Percentiles rank a stretch among this genome's conserved stretches.
phyloP scores from a whole-genome alignment of 2,329 filamentous ascomycete species.

The Sarocladium strictum region DNA sequence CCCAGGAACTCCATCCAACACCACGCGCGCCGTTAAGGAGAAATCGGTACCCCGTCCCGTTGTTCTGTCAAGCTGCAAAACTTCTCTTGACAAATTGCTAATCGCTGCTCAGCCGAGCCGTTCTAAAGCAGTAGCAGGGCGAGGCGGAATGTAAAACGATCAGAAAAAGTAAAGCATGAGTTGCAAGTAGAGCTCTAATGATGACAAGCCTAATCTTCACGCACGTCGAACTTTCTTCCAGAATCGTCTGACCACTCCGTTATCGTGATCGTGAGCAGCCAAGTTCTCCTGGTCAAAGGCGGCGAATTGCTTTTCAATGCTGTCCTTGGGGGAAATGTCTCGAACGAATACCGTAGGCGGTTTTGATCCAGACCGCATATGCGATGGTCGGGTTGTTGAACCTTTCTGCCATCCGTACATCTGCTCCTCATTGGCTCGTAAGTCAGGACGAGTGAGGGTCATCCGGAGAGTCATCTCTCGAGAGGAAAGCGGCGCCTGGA shows the following conservation, averaged over 20 bases:
- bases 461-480: conserved; percentile 94
- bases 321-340: conserved; percentile 40
- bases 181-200: neutral
- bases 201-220: conserved; percentile 12
- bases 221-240: conserved; percentile 56
- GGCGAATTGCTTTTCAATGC: conserved; percentile 47
- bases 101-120: neutral
- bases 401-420: conserved; percentile 62
- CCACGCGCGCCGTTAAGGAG: neutral
- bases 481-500: conserved; percentile 49
- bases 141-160: neutral
- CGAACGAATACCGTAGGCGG: conserved; percentile 24
- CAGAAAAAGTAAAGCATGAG: conserved; percentile 1
- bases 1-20: conserved; percentile 3
- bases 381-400: conserved; percentile 37
- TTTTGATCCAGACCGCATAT: conserved; percentile 26
- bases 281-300: conserved; percentile 45
- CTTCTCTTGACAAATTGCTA: neutral
- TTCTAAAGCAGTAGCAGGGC: neutral
- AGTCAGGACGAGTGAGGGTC: conserved; percentile 86
- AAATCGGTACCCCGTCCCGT: neutral
- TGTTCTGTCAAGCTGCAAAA: neutral
- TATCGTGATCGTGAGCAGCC: conserved; percentile 37
- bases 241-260: conserved; percentile 54
- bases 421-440: conserved; percentile 68